These are phyloP conservation scores for Lactarius tabidus DNA, from an alignment of 768 basidiomycete genomes.

Conservation along the genomic window DNA sequence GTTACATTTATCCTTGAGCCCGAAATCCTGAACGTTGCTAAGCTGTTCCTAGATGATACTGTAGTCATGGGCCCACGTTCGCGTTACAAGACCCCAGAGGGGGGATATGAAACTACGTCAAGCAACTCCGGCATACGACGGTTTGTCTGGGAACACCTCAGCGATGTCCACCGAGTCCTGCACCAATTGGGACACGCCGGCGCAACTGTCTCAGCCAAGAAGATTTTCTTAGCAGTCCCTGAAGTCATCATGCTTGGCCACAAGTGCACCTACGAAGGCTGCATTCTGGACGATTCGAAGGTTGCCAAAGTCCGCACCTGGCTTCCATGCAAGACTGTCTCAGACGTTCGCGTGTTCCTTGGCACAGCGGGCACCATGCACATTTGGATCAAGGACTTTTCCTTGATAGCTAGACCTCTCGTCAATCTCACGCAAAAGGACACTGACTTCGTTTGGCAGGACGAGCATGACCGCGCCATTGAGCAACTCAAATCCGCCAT, in stretches of 20 bases:
- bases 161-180: not conserved
- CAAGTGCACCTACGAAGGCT: conserved; percentile 35
- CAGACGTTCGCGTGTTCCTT: conserved; percentile 31
- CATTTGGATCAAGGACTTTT: too few relatives aligned
- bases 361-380: too few relatives aligned
- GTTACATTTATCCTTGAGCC: not conserved
- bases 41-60: too few relatives aligned
- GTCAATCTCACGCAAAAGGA: not conserved
- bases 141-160: not conserved
- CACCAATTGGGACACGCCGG: not conserved
- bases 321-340: conserved; percentile 22
- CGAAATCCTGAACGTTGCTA: not conserved
- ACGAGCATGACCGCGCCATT: too few relatives aligned
- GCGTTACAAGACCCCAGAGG: not conserved
- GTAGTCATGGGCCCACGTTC: too few relatives aligned
- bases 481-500: too few relatives aligned
- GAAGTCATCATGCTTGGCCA: conserved; percentile 37
- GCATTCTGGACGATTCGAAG: conserved; percentile 29
- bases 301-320: conserved; percentile 31
- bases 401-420: too few relatives aligned
- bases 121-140: not conserved
- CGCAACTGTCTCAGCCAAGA: not conserved
- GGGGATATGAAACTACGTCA: not conserved
- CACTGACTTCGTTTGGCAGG: too few relatives aligned
- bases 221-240: conserved; percentile 2